Evolutionary conservation across 352 stramenopile genomes (phyloP), one percentile per base, ranked within the genome.

Genomic region (Globisporangium cystogenes): DNA sequence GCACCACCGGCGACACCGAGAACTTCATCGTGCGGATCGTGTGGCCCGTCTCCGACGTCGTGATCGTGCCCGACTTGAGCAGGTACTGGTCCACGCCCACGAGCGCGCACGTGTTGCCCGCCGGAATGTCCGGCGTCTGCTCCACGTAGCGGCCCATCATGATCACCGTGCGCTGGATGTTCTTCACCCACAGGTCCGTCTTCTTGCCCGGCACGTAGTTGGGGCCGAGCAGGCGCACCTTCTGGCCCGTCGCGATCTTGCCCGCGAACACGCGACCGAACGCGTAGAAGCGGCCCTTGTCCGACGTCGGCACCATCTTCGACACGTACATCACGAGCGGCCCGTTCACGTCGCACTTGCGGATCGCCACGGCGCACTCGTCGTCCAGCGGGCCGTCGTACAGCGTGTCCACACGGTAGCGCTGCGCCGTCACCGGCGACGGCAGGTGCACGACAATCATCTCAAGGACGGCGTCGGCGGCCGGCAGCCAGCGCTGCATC

Each of bases 21-120:
- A 99, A 99, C 85, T 99, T 99, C 97, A 99, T 99, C 53, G 96
- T 99, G 81, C 98, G 98, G 79, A 99, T 99, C 42, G 80, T 96
- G 90, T 98, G 90, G 49, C 95, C 97, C 68, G 95, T 95, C 63
- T 99, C 97, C 26, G 85, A 98, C 47, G 95, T 99, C 58, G 95
- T 98, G 67, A 99, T 98, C 51, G 97, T 99, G 82, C 96, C 97
- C 64, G 88, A 98, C 94, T 99, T 99, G 62, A 99, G 87, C 63
- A 99, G 80, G 95, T 99, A 99, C 78, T 99, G 95, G 85, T 99
- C 97, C 16, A 99, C 95, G 82, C 97, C 97, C 36, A 99, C 97
- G 24, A 99, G 84, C 67, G 83, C 97, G 73, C 95, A 99, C 64
- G 96, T 99, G 94, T 99, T 99, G 88, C 97, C 97, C 57, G 95